Evolutionary conservation across 345 rosid genomes (phyloP).

Genomic region (Eucalyptus regnans): DNA sequence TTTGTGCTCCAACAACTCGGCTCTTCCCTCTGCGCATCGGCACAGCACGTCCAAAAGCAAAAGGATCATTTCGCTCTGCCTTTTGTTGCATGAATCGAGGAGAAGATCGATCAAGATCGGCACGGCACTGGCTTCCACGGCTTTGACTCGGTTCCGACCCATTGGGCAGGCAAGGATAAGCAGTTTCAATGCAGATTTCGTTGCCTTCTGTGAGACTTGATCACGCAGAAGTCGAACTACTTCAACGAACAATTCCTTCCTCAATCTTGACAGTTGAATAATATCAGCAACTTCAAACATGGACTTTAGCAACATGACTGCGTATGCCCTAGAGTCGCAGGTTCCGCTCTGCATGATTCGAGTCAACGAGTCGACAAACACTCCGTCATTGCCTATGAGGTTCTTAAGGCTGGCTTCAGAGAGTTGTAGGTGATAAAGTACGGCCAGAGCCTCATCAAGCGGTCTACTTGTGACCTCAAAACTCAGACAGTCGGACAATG

Average conservation of each 20-base stretch:
- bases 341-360: slow-evolving; percentile 30
- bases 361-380: slow-evolving; percentile 32
- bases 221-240: slow-evolving; percentile 36
- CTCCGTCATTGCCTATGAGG: slow-evolving; percentile 27
- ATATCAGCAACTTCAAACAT: slow-evolving; percentile 50
- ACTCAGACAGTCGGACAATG: slow-evolving; percentile 5
- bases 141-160: slow-evolving; percentile 68
- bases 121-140: slow-evolving; percentile 47
- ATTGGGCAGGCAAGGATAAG: slow-evolving; percentile 34
- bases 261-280: slow-evolving; percentile 20
- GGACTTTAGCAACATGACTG: slow-evolving; percentile 25
- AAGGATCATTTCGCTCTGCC: slow-evolving; percentile 35
- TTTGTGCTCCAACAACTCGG: slow-evolving; percentile 47
- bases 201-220: slow-evolving; percentile 42
- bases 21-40: slow-evolving; percentile 71
- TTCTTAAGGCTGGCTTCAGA: slow-evolving; percentile 52
- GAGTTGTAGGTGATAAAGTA: slow-evolving; percentile 47
- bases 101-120: slow-evolving; percentile 46
- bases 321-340: slow-evolving; percentile 44
- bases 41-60: slow-evolving; percentile 45
- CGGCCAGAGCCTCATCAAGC: slow-evolving; percentile 49
- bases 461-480: slow-evolving; percentile 6
- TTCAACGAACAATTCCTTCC: slow-evolving; percentile 26
- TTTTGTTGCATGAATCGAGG: slow-evolving; percentile 43
- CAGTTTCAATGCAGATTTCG: slow-evolving; percentile 47